These are phyloP conservation scores for Tricholoma furcatifolium DNA, from an alignment of 768 basidiomycete genomes.

Conservation along the genomic window DNA sequence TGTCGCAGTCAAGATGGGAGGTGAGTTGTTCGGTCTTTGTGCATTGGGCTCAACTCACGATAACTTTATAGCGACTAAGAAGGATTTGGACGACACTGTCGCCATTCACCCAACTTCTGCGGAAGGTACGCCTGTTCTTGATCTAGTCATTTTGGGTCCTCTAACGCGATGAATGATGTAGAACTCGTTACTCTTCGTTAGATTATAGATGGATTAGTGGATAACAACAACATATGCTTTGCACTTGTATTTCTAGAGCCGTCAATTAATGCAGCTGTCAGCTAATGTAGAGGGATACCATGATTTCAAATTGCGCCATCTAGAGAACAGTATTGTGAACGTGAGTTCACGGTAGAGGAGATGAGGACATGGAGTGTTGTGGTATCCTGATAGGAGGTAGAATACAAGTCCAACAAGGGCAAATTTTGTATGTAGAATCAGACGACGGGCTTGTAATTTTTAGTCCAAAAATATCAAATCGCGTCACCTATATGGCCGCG, in stretches of 20 bases:
- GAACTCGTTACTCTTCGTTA: constrained; percentile 52
- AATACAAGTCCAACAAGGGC: too few species aligned
- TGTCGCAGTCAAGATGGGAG: constrained; percentile 97
- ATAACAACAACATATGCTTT: neutral
- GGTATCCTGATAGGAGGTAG: too few species aligned
- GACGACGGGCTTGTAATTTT: too few species aligned
- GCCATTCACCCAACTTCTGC: constrained; percentile 90
- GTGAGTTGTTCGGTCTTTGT: constrained; percentile 24
- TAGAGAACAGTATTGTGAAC: too few species aligned
- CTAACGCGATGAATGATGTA: constrained; percentile 24
- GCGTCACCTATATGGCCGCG: too few species aligned
- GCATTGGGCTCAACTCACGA: constrained; percentile 3
- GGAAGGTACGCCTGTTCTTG: constrained; percentile 53
- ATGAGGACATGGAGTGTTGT: too few species aligned
- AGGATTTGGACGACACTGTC: constrained; percentile 83
- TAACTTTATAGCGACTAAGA: constrained; percentile 56
- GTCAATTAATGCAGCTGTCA: too few species aligned
- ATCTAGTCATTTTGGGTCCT: neutral
- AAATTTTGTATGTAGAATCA: too few species aligned
- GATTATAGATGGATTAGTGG: neutral
- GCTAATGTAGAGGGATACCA: too few species aligned
- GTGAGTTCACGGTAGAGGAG: too few species aligned
- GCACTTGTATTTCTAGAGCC: constrained; percentile 4
- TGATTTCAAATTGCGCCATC: too few species aligned
- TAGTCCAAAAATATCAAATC: too few species aligned